Evolutionary conservation across 768 basidiomycete genomes (phyloP).

Genomic region (Coprinopsis strossmayeri): DNA sequence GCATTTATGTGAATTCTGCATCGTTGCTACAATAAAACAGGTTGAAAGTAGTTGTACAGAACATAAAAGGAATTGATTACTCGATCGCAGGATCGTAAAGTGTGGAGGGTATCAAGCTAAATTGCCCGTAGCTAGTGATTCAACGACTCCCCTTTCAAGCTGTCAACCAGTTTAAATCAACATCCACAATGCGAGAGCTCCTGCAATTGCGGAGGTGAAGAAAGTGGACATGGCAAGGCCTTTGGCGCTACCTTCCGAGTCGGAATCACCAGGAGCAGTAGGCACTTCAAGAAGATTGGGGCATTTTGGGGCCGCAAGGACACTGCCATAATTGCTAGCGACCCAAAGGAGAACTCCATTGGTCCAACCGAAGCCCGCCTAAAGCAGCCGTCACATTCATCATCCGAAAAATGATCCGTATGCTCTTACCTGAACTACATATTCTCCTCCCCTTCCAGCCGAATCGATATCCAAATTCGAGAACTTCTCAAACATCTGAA

Average conservation of each 20-base stretch:
- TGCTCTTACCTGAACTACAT: slow-evolving; percentile 80
- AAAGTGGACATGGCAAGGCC: neutral
- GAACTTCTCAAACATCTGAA: slow-evolving; percentile 87
- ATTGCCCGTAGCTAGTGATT: too few species aligned
- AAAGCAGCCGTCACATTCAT: neutral
- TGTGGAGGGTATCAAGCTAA: too few species aligned
- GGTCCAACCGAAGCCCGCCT: slow-evolving; percentile 86
- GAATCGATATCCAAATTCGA: slow-evolving; percentile 72
- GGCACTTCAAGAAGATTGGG: slow-evolving; percentile 34
- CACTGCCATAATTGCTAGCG: slow-evolving; percentile 55
- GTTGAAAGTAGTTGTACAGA: too few species aligned
- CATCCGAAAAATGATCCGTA: too few species aligned
- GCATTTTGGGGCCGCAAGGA: slow-evolving; percentile 58
- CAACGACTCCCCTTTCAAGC: too few species aligned
- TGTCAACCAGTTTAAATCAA: too few species aligned
- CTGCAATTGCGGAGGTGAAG: neutral
- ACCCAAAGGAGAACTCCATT: slow-evolving; percentile 79
- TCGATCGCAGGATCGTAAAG: too few species aligned
- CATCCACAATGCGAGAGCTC: neutral
- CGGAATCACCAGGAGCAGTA: slow-evolving; percentile 8
- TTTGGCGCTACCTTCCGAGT: neutral
- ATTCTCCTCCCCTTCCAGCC: slow-evolving; percentile 79
- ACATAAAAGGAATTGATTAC: too few species aligned
- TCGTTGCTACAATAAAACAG: too few species aligned
- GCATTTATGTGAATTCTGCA: too few species aligned